Conservation (phyloP, 106 monocot genomes). For the Allium sativum region DNA sequence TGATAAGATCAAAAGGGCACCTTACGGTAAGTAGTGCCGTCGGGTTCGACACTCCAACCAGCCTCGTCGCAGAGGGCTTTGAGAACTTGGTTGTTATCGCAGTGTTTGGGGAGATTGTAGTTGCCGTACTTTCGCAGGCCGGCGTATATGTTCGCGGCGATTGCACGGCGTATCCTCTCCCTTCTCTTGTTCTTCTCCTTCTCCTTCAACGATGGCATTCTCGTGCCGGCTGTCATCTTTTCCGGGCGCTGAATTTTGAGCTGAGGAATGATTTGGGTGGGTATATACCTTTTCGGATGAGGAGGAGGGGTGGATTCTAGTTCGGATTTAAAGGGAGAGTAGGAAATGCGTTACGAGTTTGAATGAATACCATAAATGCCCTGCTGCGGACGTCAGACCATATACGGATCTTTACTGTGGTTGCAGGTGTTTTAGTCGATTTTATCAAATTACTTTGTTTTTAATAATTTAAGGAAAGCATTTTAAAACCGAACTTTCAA, state of each 20-base stretch:
- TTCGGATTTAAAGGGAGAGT: too few species aligned
- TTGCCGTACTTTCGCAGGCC: conserved; percentile 14
- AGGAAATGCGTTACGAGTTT: too few species aligned
- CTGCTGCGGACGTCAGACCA: too few species aligned
- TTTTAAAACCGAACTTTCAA: too few species aligned
- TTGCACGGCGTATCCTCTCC: conserved; percentile 12
- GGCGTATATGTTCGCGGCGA: conserved; percentile 18
- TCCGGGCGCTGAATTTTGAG: not conserved
- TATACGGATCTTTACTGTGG: too few species aligned
- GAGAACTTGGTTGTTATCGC: conserved; percentile 24
- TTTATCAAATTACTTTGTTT: too few species aligned
- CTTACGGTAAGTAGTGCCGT: conserved; percentile 19
- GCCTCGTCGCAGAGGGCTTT: conserved; percentile 21
- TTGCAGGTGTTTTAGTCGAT: too few species aligned
- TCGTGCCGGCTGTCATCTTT: conserved; percentile 6
- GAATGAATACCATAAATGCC: too few species aligned
- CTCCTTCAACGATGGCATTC: conserved; percentile 17
- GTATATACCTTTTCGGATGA: too few species aligned
- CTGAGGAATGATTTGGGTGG: too few species aligned
- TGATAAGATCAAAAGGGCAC: not conserved
- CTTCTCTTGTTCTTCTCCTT: conserved; percentile 20
- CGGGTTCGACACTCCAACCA: conserved; percentile 16
- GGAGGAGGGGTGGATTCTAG: too few species aligned
- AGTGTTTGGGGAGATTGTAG: conserved; percentile 18
- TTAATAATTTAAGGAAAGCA: too few species aligned